Percentiles rank a stretch among this genome's conserved stretches.
These are phyloP conservation scores for Crithidia brevicula DNA, from an alignment of 208 protist genomes.

Conservation along the genomic window DNA sequence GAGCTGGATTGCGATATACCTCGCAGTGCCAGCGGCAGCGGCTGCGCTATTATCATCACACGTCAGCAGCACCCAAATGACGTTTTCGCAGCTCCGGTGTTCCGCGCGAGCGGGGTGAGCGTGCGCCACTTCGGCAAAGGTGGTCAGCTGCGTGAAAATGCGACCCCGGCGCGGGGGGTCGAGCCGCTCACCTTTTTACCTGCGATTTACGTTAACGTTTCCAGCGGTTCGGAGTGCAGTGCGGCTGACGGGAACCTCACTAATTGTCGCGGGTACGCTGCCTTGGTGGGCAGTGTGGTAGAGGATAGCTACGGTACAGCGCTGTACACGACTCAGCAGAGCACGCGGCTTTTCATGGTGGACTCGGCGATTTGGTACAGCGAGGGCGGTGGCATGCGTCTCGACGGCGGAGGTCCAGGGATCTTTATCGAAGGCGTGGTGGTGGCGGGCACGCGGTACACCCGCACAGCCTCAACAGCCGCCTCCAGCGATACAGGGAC, in stretches of 20 bases:
- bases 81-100: constrained; percentile 32
- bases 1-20: constrained; percentile 42
- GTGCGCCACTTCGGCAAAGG: constrained; percentile 40
- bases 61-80: constrained; percentile 15
- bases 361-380: constrained; percentile 42
- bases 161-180: background rate
- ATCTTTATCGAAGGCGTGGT: constrained; percentile 32
- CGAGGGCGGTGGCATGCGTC: constrained; percentile 40
- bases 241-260: background rate
- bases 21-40: background rate
- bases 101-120: constrained; percentile 25
- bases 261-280: constrained; percentile 14
- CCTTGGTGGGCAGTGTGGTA: constrained; percentile 23
- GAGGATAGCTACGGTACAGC: constrained; percentile 40
- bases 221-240: background rate
- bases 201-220: constrained; percentile 37
- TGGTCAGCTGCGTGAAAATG: constrained; percentile 7
- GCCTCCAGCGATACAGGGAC: background rate
- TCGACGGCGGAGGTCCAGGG: constrained; percentile 33
- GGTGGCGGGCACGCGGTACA: constrained; percentile 41
- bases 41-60: constrained; percentile 31
- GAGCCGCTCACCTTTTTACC: constrained; percentile 34
- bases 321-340: constrained; percentile 28
- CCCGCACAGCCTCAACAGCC: background rate
- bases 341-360: constrained; percentile 28